Evolutionary conservation across 306 rosid species (phyloP).

Genomic region (Corylus avellana): DNA sequence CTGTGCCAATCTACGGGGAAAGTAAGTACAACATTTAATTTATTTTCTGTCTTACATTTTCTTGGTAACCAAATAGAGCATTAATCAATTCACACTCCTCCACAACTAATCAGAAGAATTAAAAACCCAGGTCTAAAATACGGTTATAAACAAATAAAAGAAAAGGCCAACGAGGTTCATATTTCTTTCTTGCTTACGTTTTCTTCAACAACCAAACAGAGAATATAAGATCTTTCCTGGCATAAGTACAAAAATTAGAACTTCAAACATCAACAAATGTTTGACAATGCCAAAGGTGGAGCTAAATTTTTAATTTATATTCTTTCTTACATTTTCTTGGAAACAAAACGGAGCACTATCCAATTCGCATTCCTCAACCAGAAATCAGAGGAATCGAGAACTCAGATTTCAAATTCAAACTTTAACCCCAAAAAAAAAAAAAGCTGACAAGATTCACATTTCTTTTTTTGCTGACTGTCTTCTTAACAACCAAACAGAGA

Average conservation of each 20-base stretch:
- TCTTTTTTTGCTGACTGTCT: no score
- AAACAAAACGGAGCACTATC: no score
- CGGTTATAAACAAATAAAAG: background rate
- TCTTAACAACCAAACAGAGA: no score
- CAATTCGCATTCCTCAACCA: no score
- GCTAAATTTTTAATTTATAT: no score
- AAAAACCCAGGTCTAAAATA: conserved; percentile 4
- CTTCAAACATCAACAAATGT: background rate
- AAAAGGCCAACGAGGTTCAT: background rate
- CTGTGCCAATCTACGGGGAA: background rate
- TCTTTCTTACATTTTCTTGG: no score
- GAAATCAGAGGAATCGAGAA: no score
- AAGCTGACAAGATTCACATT: no score
- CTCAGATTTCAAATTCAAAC: no score
- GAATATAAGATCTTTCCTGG: background rate
- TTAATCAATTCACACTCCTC: background rate
- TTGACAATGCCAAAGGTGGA: no score
- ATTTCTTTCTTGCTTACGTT: background rate
- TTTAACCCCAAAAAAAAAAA: no score
- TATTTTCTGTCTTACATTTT: background rate
- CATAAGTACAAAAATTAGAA: background rate
- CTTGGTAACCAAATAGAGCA: background rate
- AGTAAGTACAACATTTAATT: background rate
- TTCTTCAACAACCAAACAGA: background rate
- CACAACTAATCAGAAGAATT: conserved; percentile 1